Conservation (phyloP, 345 rosid genomes). For the Aurinia saxatilis region DNA sequence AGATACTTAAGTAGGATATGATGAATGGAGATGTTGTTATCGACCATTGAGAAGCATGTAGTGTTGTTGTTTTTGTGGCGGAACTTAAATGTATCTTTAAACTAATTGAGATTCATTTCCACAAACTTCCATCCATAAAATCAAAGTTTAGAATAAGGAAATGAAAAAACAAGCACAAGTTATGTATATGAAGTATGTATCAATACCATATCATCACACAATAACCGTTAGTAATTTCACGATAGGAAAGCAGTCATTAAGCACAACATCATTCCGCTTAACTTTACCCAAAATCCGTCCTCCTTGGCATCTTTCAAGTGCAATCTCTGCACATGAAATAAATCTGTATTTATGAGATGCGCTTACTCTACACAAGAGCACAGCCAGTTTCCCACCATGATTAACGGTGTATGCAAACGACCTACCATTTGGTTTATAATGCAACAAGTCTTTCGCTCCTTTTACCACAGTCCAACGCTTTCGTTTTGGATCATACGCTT, state of each 20-base stretch:
- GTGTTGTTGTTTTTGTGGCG: too few relatives aligned
- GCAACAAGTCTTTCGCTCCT: neutral
- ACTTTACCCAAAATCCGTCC: neutral
- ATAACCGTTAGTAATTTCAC: neutral
- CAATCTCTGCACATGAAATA: neutral
- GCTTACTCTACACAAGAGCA: neutral
- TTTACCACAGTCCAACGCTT: neutral
- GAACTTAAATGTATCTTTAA: too few relatives aligned
- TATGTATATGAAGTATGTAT: too few relatives aligned
- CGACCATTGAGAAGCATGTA: too few relatives aligned
- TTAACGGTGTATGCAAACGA: neutral
- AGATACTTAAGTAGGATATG: too few relatives aligned
- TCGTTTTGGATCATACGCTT: neutral
- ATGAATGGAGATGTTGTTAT: too few relatives aligned
- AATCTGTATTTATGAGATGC: neutral
- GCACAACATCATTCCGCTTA: neutral
- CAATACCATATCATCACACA: neutral
- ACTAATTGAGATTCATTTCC: too few relatives aligned
- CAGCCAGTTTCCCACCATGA: neutral
- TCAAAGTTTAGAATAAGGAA: too few relatives aligned
- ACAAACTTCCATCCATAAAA: too few relatives aligned
- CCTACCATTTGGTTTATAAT: too few relatives aligned
- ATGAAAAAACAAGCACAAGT: too few relatives aligned
- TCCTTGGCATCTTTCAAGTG: neutral
- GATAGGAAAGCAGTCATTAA: neutral